Percentiles rank a stretch among this genome's conserved stretches.
These are phyloP conservation scores for Gentiana macrophylla DNA, from an alignment of 257 asterid species.

Conservation along the genomic window DNA sequence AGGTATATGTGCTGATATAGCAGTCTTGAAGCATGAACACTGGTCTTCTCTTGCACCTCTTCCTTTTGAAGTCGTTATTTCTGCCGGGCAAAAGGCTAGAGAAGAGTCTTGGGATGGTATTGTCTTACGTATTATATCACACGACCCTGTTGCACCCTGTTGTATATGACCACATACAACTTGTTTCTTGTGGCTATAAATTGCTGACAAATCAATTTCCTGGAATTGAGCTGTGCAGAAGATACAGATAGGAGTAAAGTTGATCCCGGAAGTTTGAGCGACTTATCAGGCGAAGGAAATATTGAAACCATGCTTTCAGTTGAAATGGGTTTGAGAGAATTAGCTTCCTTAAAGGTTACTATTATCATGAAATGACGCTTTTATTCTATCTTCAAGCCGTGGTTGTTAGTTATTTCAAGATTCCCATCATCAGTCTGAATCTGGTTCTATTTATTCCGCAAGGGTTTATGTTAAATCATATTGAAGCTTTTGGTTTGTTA, in stretches of 20 bases:
- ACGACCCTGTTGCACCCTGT: slow-evolving; percentile 8
- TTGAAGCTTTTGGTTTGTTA: background rate
- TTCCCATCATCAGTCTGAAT: slow-evolving; percentile 6
- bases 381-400: background rate
- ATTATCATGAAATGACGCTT: background rate
- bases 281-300: slow-evolving; percentile 95
- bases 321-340: slow-evolving; percentile 96
- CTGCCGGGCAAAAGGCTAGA: slow-evolving; percentile 96
- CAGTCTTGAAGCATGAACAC: slow-evolving; percentile 66
- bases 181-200: slow-evolving; percentile 10
- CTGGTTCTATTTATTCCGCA: slow-evolving; percentile 1
- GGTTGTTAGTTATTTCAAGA: background rate
- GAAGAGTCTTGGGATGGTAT: slow-evolving; percentile 89
- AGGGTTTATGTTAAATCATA: slow-evolving; percentile 1
- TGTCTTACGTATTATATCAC: background rate
- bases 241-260: slow-evolving; percentile 31
- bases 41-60: slow-evolving; percentile 99
- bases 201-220: slow-evolving; percentile 15
- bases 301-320: slow-evolving; percentile 98
- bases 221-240: slow-evolving; percentile 33
- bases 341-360: slow-evolving; percentile 82
- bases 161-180: slow-evolving; percentile 3
- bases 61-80: slow-evolving; percentile 87
- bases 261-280: slow-evolving; percentile 63
- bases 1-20: slow-evolving; percentile 92